These are phyloP conservation scores for Phytophthora palmivora DNA, from an alignment of 352 stramenopile genomes.

Conservation along the genomic window DNA sequence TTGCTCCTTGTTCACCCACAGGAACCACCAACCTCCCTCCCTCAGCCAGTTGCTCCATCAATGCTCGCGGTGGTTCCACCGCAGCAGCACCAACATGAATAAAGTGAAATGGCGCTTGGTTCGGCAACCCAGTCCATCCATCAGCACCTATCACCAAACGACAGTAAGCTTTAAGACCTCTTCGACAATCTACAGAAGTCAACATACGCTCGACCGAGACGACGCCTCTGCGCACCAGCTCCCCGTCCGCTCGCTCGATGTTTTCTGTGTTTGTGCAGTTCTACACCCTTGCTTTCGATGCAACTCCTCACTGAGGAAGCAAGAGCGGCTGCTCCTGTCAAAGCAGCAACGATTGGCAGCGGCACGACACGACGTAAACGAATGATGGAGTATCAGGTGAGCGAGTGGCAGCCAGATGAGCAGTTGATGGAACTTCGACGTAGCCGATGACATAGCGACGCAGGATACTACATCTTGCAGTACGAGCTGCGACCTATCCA, in stretches of 20 bases:
- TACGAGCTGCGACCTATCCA: too few relatives aligned
- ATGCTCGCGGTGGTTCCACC: conserved; percentile 77
- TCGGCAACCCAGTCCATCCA: conserved; percentile 92
- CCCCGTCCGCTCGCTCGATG: conserved; percentile 76
- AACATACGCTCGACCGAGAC: conserved; percentile 58
- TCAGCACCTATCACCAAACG: conserved; percentile 58
- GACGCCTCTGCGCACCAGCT: conserved; percentile 75
- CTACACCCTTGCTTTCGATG: too few relatives aligned
- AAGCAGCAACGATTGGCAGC: too few relatives aligned
- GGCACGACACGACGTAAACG: too few relatives aligned
- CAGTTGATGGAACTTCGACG: too few relatives aligned
- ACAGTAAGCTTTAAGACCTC: neutral
- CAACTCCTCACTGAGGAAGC: too few relatives aligned
- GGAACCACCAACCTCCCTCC: conserved; percentile 94
- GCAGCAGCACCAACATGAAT: conserved; percentile 98
- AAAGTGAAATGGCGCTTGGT: conserved; percentile 93
- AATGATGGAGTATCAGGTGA: too few relatives aligned
- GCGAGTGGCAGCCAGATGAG: too few relatives aligned
- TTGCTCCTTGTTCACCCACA: conserved; percentile 72
- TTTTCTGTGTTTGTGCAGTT: too few relatives aligned
- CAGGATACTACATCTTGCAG: too few relatives aligned
- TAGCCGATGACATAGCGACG: too few relatives aligned
- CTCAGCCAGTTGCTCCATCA: conserved; percentile 89
- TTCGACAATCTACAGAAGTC: neutral
- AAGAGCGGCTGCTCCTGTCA: too few relatives aligned